These are phyloP conservation scores for Coemansia sp. DNA, from an alignment of 192 early-diverging fungal genomes.

Conservation along the genomic window DNA sequence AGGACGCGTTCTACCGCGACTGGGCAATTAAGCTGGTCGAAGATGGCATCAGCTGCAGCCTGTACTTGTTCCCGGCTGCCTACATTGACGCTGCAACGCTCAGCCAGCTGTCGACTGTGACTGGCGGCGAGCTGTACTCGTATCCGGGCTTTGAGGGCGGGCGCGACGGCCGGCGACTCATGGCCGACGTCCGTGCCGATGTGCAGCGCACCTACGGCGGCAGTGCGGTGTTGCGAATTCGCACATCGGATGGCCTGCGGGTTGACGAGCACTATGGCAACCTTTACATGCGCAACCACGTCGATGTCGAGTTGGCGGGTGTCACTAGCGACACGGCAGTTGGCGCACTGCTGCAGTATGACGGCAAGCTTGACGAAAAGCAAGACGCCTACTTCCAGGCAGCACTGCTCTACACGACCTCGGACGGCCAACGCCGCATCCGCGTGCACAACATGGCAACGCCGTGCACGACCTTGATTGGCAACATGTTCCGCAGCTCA, in stretches of 20 bases:
- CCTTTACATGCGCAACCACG: conserved; percentile 86
- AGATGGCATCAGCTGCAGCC: conserved; percentile 78
- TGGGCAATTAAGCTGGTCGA: conserved; percentile 77
- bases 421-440: conserved; percentile 80
- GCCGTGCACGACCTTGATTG: conserved; percentile 68
- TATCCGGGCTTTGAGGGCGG: conserved; percentile 78
- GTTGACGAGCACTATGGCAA: conserved; percentile 89
- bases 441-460: conserved; percentile 85
- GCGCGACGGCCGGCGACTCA: conserved; percentile 69
- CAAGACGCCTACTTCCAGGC: conserved; percentile 82
- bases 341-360: conserved; percentile 78
- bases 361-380: conserved; percentile 83
- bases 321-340: conserved; percentile 81
- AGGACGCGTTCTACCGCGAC: conserved; percentile 81
- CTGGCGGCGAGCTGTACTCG: conserved; percentile 80
- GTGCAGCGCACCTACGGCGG: conserved; percentile 77
- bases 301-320: conserved; percentile 89
- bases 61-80: conserved; percentile 84
- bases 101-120: conserved; percentile 71
- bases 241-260: conserved; percentile 84
- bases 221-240: conserved; percentile 81
- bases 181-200: conserved; percentile 67
- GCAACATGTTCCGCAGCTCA: conserved; percentile 81
- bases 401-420: conserved; percentile 92
- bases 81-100: conserved; percentile 88